Evolutionary conservation across 2,329 filamentous ascomycete species (phyloP), one percentile per base, ranked within the genome.

Genomic region (Neocatenulostroma microsporum): DNA sequence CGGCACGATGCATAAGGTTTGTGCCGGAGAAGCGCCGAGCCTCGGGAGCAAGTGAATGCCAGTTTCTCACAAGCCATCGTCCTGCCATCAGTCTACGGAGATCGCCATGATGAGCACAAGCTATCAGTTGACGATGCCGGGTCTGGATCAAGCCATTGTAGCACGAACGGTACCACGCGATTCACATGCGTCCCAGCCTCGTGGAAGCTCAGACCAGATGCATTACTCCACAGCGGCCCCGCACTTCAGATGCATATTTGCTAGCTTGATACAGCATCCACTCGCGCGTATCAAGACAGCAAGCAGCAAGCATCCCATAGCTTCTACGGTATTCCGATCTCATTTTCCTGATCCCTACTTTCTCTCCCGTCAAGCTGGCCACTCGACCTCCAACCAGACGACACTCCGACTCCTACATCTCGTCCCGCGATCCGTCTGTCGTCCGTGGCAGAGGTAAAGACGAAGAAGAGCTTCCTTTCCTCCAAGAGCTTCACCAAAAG

Each of bases 391-490:
- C n/a, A n/a, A n/a, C 35, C 40, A 46, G 46, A 30, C 45, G 45
- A 27, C 36, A 41, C 41, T 45, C 44, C 37, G 40, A 40, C 33
- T 42, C 51, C 34, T 27, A 37, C 38, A 42, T 46, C 30, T 45
- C 39, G 15, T 37, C 34, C 33, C 19, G 37, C 17, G 25, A 21
- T 27, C 14, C 28, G 12, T 36, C 36, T 19, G 17, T 14, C 9
- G 20, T 23, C 11, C 33, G 21, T 13, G 19, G 45, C 41, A 32
- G 38, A 28, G 30, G 34, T 40, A 12, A 29, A 20, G 37, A 46
- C 23, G 45, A 36, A 21, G 34, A 46, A 26, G 48, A 55, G 41
- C 49, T 55, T 26, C 49, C 51, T 17, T 57, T 57, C 37, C 45
- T 57, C 15, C 47, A 42, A 29, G 50, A 57, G 25, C 49, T 57